Base-by-base conservation (phyloP, 768 basidiomycete genomes). In the Amanita phalloides region DNA sequence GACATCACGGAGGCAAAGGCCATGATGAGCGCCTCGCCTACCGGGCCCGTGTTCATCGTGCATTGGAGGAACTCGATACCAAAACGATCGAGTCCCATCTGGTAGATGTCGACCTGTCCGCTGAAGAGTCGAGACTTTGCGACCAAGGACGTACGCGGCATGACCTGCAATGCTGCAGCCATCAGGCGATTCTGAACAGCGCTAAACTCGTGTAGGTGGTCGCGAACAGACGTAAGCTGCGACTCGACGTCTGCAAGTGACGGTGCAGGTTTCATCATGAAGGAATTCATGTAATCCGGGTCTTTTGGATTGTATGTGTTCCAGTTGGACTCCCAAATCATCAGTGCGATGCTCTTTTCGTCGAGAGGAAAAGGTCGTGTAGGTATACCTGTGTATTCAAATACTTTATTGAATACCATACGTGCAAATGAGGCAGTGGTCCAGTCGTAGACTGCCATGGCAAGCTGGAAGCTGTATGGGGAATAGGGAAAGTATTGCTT, bases 321-420 rank as follows among this genome's bases (percentile, higher is more conserved):
- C 20, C 21, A 48, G 45, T 47, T 47, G 7, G 53, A 47, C 14
- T 45, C 45, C 53, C 52, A 55, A 26, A 55, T 55, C 44, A 38
- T 28, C 35, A 21, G 10, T 5, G 54, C 54, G 13, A 55, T 30
- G 43, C 53, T 54, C 23, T 17, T 13, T 23, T 23, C 5, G 41
- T 55, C 54, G 17, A 55, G 26, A 20, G 53, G 54, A 43, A 38
- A 39, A 23, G 54, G 54, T 14, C 13, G 13, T 23, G 13, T 7
- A 13, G 41, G 53, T 10, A 55, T 46, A 2, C 43, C 33, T 0
- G 54, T 55, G n/a, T 48, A 55, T 38, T 55, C 54, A 43, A 55
- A 55, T 17, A 55, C 47, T 53, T 54, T 55, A 20, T 37, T 37
- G 23, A 55, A 37, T 6, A 55, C 54, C 53, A 55, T 46, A 11